Base-by-base conservation (phyloP, 2,329 filamentous ascomycete species). In the Gnomoniopsis smithogilvyi region DNA sequence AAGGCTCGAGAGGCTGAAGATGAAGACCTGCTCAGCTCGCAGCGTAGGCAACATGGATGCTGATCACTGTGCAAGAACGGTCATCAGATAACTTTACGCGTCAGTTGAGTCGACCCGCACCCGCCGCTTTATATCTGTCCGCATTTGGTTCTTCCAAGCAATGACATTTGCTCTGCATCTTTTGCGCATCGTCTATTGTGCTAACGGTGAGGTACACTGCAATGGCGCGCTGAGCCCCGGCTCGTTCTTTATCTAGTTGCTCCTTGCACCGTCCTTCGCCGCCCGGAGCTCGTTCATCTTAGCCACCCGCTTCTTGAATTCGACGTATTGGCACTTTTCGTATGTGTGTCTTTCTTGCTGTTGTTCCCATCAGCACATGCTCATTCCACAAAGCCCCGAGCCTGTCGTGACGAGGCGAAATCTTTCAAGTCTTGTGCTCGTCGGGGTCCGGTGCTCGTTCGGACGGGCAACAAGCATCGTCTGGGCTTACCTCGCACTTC, bases 261-360 rank as follows among this genome's bases (percentile, higher is more conserved):
- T 96, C 76, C 94, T 86, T 70, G 84, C 87, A 63, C 91, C 92
- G 60, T 79, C 86, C 84, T 96, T 96, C 62, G 90, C 87, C 66
- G 86, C 93, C 72, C 92, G 85, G 72, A 99, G 78, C 81, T 99
- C 93, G 70, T 98, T 87, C 95, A 99, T 99, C 87, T 96, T 98
- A 72, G 90, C 91, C 65, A 99, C 95, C 60, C 95, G 88, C 84
- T 94, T 92, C 87, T 96, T 96, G 83, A 99, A 99, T 75, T 98
- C 95, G 65, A 90, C 90, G 78, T 99, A 99, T 73, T 99, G 95
- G 85, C 95, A 99, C 77, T 98, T 98, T 75, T 99, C 95, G 82
- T 99, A 99, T 71, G 88, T 89, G 79, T 99, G 95, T 80, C 95
- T 84, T 82, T 99, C 95, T 75, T 92, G 87, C 95, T 98, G 72